Percentiles rank a stretch among this genome's conserved stretches.
Evolutionary conservation across 352 stramenopile species (phyloP).

Genomic region (Phytophthora idaei): DNA sequence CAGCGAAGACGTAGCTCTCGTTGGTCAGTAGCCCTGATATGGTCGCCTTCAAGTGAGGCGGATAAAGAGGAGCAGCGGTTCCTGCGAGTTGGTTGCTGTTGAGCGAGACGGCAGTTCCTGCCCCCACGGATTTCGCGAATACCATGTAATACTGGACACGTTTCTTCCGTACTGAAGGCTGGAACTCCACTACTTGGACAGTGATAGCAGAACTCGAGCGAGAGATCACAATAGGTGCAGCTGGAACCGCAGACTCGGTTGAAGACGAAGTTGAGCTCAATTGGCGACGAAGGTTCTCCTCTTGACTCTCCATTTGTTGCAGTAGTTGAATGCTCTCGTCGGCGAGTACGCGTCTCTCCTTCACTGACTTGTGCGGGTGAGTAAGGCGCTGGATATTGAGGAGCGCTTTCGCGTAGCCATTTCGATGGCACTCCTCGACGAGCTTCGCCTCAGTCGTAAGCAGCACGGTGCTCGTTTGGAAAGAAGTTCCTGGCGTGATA

Average conservation of each 20-base stretch:
- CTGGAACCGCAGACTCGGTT: conserved; percentile 27
- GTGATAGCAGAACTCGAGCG: conserved; percentile 62
- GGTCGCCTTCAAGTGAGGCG: conserved; percentile 30
- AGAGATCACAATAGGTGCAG: conserved; percentile 53
- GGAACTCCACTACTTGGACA: conserved; percentile 51
- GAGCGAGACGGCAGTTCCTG: conserved; percentile 77
- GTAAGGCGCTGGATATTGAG: conserved; percentile 53
- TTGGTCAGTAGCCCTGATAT: conserved; percentile 66
- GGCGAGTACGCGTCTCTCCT: conserved; percentile 27
- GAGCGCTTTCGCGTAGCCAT: conserved; percentile 51
- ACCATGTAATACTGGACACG: conserved; percentile 76
- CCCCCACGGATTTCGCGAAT: conserved; percentile 72
- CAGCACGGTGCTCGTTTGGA: conserved; percentile 7
- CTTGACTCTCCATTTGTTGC: conserved; percentile 42
- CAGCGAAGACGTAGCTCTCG: conserved; percentile 85
- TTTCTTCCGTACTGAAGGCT: conserved; percentile 35
- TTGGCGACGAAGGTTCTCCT: conserved; percentile 44
- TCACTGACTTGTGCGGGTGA: conserved; percentile 16
- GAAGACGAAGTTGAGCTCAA: not conserved
- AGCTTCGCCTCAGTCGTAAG: conserved; percentile 38
- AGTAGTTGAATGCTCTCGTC: conserved; percentile 55
- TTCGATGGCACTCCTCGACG: conserved; percentile 53
- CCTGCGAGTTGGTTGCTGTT: conserved; percentile 73
- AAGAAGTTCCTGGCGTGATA: not conserved
- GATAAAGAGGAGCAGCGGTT: conserved; percentile 58